Base-by-base conservation (phyloP, 129 eudicot species). In the Calendula officinalis region DNA sequence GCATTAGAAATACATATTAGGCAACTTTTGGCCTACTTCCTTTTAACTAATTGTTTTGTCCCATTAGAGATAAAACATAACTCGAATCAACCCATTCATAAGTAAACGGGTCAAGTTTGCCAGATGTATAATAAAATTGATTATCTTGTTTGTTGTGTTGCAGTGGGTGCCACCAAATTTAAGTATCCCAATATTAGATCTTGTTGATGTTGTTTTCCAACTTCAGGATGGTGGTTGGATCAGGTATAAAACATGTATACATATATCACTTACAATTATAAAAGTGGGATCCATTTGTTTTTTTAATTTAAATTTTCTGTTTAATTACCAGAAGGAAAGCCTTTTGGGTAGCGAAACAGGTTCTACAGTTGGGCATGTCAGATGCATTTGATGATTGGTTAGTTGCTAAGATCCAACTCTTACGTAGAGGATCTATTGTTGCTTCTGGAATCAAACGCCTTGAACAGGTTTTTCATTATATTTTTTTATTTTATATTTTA, bases 381-480 rank as follows among this genome's bases (percentile, higher is more conserved):
- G 99, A 94, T 67, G 99, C 99, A 17, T 84, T 94, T 69, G 99
- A 94, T 83, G 99, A 94, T 80, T 94, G 99, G 99, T 62, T 94
- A 73, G 80, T 94, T 71, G 95, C 84, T 72, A 94, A 88, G 86
- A 82, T 94, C 54, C 99, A 83, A 82, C 78, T 75, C 56, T 68
- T 94, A 22, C 90, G 97, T 4, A 86, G 79, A 78, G 99, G 99
- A 60, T 77, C 96, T 35, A 79, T 83, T 30, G 95, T 94, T 81
- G 99, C 99, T 71, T 77, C 96, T 64, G 99, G 94, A 56, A 83
- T 94, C 66, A 76, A 64, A 70, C 83, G 86, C 62, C 70, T 88
- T 75, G 99, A 94, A 77, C 92, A 88, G 95, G 99, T 80, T 59
- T 65, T 42, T 41, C 58, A 39, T 53, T 5, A 8, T 44, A 30